Base-by-base conservation (phyloP, 2,329 filamentous ascomycete species). In the Verticillium dahliae region DNA sequence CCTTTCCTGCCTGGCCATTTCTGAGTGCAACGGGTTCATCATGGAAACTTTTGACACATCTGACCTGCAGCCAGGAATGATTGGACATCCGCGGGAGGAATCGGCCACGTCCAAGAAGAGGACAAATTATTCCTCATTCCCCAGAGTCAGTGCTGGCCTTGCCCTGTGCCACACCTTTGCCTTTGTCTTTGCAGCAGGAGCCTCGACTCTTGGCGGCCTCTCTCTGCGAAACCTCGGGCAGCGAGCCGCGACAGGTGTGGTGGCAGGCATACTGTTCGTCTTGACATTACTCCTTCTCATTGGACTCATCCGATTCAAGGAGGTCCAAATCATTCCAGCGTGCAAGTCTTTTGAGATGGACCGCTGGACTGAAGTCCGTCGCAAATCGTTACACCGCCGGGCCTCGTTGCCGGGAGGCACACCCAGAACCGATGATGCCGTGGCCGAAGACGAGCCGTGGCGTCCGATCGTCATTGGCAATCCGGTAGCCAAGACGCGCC, bases 21-120 rank as follows among this genome's bases (percentile, higher is more conserved):
- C 90, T 2, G 90, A 93, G 73, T 92, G 90, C 72, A 85, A 89
- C 65, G 89, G 90, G 1, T 76, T 93, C 37, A 83, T 92, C 70
- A 92, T 93, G 90, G 90, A 92, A 70, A 88, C 87, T 0, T 93
- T 89, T 71, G 90, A 93, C 71, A 90, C 87, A n/a, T 91, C 88
- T 50, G 90, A 93, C 71, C 78, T 93, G 4, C 89, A 90, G 66
- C 86, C 88, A 2, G 87, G 88, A 11, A 88, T 89, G 78, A 89
- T 82, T 6, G 83, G 84, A 35, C 78, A 79, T 15, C 79, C 79
- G n/a, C 77, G 74, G 34, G 76, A 76, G n/a, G 68, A 69, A 3
- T 75, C 75, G 5, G 70, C 71, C 13, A 74, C 73, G 59, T 69
- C 69, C 10, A 72, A 74, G 15, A 81, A 80, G 54, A 76, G 77